Evolutionary conservation across 805 yeast species (phyloP), one percentile per base, ranked within the genome.

Genomic region (Spathaspora arborariae): DNA sequence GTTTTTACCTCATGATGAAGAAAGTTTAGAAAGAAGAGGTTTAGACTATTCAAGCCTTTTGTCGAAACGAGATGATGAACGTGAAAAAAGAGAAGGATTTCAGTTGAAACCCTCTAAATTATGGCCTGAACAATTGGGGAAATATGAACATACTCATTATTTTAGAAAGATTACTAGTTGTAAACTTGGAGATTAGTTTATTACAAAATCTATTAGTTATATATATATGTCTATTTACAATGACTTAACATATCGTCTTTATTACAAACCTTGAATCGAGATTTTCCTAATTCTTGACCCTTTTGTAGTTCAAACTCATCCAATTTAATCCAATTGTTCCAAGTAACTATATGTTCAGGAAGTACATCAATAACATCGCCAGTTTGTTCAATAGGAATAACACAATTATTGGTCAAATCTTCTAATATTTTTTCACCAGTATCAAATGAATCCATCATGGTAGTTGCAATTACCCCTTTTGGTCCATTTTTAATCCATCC

Each of bases 401-500:
- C 59, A 3, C 58, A 37, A 2, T 58, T 68, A 30, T 62, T 60
- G n/a, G 65, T 49, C 20, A 76, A 64, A 55, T 89, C 96, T 33
- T 74, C 68, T 15, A 81, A 57, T 0, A 94, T 72, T 10, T 74
- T 67, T 21, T 81, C 88, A 0, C 89, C 92, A 0, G 92, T 83
- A 7, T 80, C 77, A 51, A 84, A 84, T 1, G 97, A 80, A 49
- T 86, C 90, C 76, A 84, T 78, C 85, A 92, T 87, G 0, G 98
- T 89, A 11, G 88, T 76, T 15, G 96, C 95, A 53, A 94, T 94
- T 3, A 89, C 95, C 1, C 99, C 99, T 22, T 78, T 77, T 6
- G 96, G 86, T 1, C 96, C 96, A 44, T 79, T 82, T 47, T 85
- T 81, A 41, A 90, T 83, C 99, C 99, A 94, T 0, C 99, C 99